Base-by-base conservation (phyloP, 1,284 basidiomycete species). In the Microbotryomycetes sp. region DNA sequence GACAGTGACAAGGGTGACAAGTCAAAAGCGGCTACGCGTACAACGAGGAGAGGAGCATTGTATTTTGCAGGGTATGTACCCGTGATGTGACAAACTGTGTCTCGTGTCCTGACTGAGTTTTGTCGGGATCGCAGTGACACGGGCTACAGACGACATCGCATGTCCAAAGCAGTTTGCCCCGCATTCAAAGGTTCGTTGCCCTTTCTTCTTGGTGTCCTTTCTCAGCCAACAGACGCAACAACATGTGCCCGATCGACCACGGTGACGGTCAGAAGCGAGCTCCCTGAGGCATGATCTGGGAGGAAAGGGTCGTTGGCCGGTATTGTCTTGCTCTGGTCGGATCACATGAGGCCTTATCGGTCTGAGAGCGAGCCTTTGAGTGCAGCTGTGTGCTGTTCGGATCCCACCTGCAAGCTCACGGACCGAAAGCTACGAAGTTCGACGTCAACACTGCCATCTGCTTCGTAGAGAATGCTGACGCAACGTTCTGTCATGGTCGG, bases 91-190 rank as follows among this genome's bases (percentile, higher is more conserved):
- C n/a, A n/a, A n/a, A n/a, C n/a, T n/a, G n/a, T n/a, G n/a, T n/a
- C n/a, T n/a, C n/a, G n/a, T n/a, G n/a, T n/a, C n/a, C n/a, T n/a
- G n/a, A n/a, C n/a, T 26, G 23, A 5, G 0, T 4, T 26, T 52
- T 29, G 14, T 29, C n/a, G 6, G 6, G 5, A 4, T 15, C 22
- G 36, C 60, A 73, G 72, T 19, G 72, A 73, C 42, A 73, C 72
- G 3, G 72, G 72, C 3, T 73, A 72, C 50, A 67, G 72, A 3
- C 64, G 65, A 2, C 59, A 60, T 28, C 50, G 56, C 22, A 56
- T 58, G 4, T 62, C 60, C 15, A 49, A 65, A 16, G 63, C 65
- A 6, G 68, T 69, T 16, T 74, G 72, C 50, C 72, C 72, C 4
- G 72, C 65, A 5, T 74, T 74, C 23, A 62, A 63, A 49, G 53